Evolutionary conservation across 768 basidiomycete genomes (phyloP).

Genomic region (Leccinum sublutescens): DNA sequence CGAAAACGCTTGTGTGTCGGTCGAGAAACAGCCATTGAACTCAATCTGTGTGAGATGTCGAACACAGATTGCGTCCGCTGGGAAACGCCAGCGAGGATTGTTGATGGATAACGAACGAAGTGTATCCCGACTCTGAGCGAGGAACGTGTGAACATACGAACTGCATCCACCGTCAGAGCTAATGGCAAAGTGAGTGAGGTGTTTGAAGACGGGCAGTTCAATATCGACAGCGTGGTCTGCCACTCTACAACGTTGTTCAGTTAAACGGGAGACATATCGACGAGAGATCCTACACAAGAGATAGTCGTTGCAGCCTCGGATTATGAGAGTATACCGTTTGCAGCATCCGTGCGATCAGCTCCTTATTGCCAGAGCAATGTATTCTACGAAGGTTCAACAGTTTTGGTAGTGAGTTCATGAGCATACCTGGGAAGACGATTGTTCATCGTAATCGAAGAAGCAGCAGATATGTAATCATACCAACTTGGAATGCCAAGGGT

Average conservation of each 20-base stretch:
- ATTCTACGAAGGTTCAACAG: conserved; percentile 58
- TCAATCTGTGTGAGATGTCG: conserved; percentile 64
- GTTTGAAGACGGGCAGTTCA: conserved; percentile 47
- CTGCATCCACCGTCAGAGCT: conserved; percentile 45
- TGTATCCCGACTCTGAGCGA: conserved; percentile 50
- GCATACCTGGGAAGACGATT: conserved; percentile 47
- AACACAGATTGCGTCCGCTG: conserved; percentile 49
- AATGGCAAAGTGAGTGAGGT: conserved; percentile 60
- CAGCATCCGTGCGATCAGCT: conserved; percentile 51
- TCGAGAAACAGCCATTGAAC: conserved; percentile 57
- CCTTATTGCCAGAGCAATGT: conserved; percentile 56
- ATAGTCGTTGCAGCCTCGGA: conserved; percentile 57
- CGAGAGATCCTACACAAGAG: conserved; percentile 44
- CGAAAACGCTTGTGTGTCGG: conserved; percentile 48
- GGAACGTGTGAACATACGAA: conserved; percentile 41
- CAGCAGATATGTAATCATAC: conserved; percentile 32
- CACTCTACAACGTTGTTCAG: conserved; percentile 14
- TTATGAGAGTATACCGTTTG: conserved; percentile 49
- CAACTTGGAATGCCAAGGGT: conserved; percentile 62
- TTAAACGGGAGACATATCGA: not conserved
- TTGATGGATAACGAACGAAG: conserved; percentile 56
- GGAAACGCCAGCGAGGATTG: conserved; percentile 59
- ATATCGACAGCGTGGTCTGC: conserved; percentile 46
- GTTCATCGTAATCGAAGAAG: not conserved
- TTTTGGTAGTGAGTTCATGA: conserved; percentile 67